Evolutionary conservation across 2,329 filamentous ascomycete genomes (phyloP), one percentile per base, ranked within the genome.

Genomic region (Metarhizium humberi): DNA sequence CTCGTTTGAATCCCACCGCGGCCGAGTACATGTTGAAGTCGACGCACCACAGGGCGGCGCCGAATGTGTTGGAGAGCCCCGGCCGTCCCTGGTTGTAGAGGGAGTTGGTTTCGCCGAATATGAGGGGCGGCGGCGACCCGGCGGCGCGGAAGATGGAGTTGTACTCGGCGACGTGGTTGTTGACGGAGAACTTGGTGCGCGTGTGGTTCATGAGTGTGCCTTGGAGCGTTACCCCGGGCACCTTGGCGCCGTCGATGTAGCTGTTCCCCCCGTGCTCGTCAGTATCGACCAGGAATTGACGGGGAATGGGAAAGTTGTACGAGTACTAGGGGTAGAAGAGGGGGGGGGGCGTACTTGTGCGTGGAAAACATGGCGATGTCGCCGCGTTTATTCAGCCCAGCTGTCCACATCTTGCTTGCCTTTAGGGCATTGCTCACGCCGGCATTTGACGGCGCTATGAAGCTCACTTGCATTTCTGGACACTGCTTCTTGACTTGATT

Each of bases 141-240:
- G 34, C n/a, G 29, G 30, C 20, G 36, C 36, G 30, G 3, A 69
- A 67, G 34, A 84, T 73, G 30, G 66, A 60, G 29, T 68, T 64
- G 55, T 78, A 77, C 50, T 79, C 74, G 45, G 71, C 68, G 20
- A 78, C 63, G 60, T 82, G 80, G 2, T 70, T 67, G 76, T 52
- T n/a, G 11, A 52, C 51, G 16, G 40, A 78, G 6, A 66, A 61
- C 3, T 74, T 71, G 3, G 77, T 84, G 54, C 70, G 71, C 18
- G 75, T 78, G 68, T 86, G 82, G 69, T 86, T 86, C 77, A 86
- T 78, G 3, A 87, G 72, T 0, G 82, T 85, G 18, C 74, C 74
- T 63, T 81, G 78, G 0, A 86, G 75, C 0, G 82, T 86, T 2
- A 86, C 79, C 14, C 82, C 82, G 0, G 77, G 80, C n/a, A 74